These are phyloP conservation scores for Trichoderma atroviride DNA, from an alignment of 2,329 filamentous ascomycete genomes.

Conservation along the genomic window DNA sequence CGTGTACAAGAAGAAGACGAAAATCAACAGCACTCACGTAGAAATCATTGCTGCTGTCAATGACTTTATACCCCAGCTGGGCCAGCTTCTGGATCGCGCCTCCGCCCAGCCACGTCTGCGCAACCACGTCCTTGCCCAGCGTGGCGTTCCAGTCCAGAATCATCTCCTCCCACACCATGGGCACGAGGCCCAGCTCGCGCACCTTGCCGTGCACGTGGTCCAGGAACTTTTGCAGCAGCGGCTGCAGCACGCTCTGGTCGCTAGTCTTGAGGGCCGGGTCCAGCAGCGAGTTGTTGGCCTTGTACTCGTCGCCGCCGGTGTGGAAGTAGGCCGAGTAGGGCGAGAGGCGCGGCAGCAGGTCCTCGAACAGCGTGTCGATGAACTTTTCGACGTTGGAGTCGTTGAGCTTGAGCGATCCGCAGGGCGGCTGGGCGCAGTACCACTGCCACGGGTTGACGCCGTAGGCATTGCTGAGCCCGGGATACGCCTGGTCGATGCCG, in stretches of 20 bases:
- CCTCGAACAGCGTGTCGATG: constrained; percentile 70
- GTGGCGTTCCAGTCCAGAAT: constrained; percentile 76
- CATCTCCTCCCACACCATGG: constrained; percentile 90
- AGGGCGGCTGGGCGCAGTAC: constrained; percentile 67
- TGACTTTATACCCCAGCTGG: constrained; percentile 66
- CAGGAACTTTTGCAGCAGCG: constrained; percentile 77
- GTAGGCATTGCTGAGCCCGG: constrained; percentile 59
- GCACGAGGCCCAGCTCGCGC: constrained; percentile 64
- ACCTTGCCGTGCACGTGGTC: constrained; percentile 69
- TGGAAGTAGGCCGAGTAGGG: constrained; percentile 79
- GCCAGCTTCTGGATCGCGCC: constrained; percentile 63
- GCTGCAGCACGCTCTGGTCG: constrained; percentile 64
- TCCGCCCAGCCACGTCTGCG: constrained; percentile 77
- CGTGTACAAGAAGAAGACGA: not conserved
- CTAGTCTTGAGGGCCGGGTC: constrained; percentile 74
- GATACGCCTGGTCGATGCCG: constrained; percentile 54
- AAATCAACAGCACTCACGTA: constrained; percentile 72
- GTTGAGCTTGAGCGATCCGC: constrained; percentile 76
- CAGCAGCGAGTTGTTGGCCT: constrained; percentile 65
- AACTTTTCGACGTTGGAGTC: constrained; percentile 70
- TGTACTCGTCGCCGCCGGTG: constrained; percentile 86
- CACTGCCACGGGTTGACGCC: constrained; percentile 58
- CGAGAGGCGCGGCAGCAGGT: constrained; percentile 71
- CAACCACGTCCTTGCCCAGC: constrained; percentile 68
- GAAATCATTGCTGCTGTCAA: constrained; percentile 75